Percentiles rank a stretch among this genome's conserved stretches.
phyloP scores from a whole-genome alignment of 805 yeast genomes.

The Lipomyces lipofer region DNA sequence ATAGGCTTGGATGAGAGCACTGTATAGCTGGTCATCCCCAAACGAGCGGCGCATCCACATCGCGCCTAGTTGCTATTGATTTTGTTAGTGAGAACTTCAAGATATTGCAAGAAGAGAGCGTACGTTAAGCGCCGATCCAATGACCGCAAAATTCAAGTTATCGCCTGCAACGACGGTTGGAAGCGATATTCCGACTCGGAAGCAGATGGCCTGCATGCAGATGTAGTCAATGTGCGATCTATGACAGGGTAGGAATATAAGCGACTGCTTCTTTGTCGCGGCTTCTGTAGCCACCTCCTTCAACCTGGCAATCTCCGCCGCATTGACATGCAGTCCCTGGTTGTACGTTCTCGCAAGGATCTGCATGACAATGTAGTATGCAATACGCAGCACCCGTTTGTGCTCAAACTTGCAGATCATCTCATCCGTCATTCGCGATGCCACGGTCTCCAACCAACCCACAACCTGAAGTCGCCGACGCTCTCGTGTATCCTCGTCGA shows the following conservation, averaged over 20 bases:
- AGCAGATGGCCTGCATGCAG: slow-evolving; percentile 54
- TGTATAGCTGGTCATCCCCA: slow-evolving; percentile 49
- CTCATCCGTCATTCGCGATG: slow-evolving; percentile 37
- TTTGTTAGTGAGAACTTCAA: neutral
- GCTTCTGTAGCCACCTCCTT: slow-evolving; percentile 40
- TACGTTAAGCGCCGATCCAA: slow-evolving; percentile 51
- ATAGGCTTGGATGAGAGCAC: slow-evolving; percentile 45
- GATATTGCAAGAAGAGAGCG: slow-evolving; percentile 19
- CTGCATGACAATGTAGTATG: slow-evolving; percentile 43
- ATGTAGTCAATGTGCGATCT: slow-evolving; percentile 64
- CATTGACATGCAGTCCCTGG: slow-evolving; percentile 46
- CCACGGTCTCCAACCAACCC: slow-evolving; percentile 38
- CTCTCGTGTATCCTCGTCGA: slow-evolving; percentile 33
- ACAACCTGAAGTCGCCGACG: slow-evolving; percentile 35
- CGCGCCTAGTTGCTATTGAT: slow-evolving; percentile 48
- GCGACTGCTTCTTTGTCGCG: slow-evolving; percentile 39
- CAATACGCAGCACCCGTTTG: slow-evolving; percentile 36
- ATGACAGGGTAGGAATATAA: slow-evolving; percentile 58
- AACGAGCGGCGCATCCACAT: slow-evolving; percentile 55
- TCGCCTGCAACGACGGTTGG: slow-evolving; percentile 69
- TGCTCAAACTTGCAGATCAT: slow-evolving; percentile 42
- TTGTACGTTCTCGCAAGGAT: slow-evolving; percentile 43
- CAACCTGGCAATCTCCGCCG: slow-evolving; percentile 40
- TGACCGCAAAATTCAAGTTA: slow-evolving; percentile 58
- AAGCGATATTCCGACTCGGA: slow-evolving; percentile 53